Conservation (phyloP, 2,329 filamentous ascomycete genomes). For the Aureobasidium sp. region DNA sequence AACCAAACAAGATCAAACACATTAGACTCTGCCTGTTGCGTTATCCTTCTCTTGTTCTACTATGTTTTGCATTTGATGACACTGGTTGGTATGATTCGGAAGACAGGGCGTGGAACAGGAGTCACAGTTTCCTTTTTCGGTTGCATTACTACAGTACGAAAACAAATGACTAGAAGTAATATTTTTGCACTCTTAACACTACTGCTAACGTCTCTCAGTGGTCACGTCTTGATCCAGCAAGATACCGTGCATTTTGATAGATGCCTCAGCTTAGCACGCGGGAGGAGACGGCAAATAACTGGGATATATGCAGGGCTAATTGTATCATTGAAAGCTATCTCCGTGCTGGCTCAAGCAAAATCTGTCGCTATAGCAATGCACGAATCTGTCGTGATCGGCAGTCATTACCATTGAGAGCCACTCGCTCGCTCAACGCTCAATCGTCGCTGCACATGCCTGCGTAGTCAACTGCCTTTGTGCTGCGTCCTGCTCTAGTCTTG, state of each 20-base stretch:
- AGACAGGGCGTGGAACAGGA: neutral
- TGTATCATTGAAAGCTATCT: neutral
- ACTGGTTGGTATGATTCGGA: neutral
- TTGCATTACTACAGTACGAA: neutral
- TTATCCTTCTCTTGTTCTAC: too few relatives aligned
- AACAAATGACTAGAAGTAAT: neutral
- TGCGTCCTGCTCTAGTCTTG: conserved; percentile 4
- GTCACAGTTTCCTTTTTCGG: neutral
- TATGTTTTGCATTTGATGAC: neutral
- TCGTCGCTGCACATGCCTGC: neutral
- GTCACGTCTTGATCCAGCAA: too few relatives aligned
- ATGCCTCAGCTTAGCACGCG: neutral
- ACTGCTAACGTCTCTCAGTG: too few relatives aligned
- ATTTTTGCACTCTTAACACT: neutral
- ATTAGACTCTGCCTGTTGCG: neutral
- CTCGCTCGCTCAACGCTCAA: neutral
- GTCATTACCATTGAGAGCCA: neutral
- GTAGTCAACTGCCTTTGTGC: neutral
- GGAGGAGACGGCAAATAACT: neutral
- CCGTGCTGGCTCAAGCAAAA: neutral
- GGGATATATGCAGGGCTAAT: neutral
- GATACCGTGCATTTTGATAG: too few relatives aligned
- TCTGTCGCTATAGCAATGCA: neutral
- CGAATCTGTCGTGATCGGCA: neutral
- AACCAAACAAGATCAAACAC: neutral